phyloP scores from a whole-genome alignment of 192 early-diverging fungal genomes.

The Linnemannia elongata region DNA sequence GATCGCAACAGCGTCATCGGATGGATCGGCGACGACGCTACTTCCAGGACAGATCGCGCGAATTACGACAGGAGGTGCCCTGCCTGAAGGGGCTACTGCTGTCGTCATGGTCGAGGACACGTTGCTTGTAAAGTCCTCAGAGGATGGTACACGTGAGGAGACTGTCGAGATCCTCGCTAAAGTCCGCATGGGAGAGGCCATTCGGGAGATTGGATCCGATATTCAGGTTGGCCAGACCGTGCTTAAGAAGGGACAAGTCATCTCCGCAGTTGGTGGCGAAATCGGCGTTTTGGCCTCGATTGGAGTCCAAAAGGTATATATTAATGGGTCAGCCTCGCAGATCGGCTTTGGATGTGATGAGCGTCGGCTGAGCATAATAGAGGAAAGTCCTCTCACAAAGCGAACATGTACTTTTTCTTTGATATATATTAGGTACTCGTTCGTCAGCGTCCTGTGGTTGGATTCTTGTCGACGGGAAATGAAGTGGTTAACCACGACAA shows the following conservation, averaged over 20 bases:
- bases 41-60: slow-evolving; percentile 75
- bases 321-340: neutral
- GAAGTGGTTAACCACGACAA: slow-evolving; percentile 78
- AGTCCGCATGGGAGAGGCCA: slow-evolving; percentile 69
- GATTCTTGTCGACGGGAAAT: slow-evolving; percentile 91
- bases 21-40: slow-evolving; percentile 42
- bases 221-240: slow-evolving; percentile 73
- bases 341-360: neutral
- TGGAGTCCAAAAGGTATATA: slow-evolving; percentile 70
- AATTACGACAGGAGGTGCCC: slow-evolving; percentile 89
- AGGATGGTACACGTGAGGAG: slow-evolving; percentile 71
- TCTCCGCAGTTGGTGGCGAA: slow-evolving; percentile 85
- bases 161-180: slow-evolving; percentile 63
- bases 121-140: slow-evolving; percentile 66
- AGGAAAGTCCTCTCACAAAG: neutral
- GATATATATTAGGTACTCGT: slow-evolving; percentile 64
- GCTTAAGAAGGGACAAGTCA: slow-evolving; percentile 63
- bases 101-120: slow-evolving; percentile 99
- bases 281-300: slow-evolving; percentile 86
- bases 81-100: slow-evolving; percentile 87
- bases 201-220: slow-evolving; percentile 88
- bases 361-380: neutral
- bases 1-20: slow-evolving; percentile 65
- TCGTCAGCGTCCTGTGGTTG: slow-evolving; percentile 75
- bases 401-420: neutral